These are phyloP conservation scores for Plasmopara muralis DNA, from an alignment of 352 stramenopile species.

Conservation along the genomic window DNA sequence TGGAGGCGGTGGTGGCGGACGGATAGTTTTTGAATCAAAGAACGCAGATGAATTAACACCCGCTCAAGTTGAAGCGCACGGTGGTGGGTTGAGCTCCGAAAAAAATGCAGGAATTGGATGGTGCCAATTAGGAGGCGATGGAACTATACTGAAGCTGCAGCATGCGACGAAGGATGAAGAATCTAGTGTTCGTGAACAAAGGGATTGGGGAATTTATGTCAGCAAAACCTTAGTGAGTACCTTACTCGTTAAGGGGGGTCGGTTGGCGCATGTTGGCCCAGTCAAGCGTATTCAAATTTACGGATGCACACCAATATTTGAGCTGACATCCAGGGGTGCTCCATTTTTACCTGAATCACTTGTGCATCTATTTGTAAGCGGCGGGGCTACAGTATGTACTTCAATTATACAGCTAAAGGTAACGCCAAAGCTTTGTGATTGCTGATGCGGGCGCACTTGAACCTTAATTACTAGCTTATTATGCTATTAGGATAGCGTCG, in stretches of 20 bases:
- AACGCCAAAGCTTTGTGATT: conserved; percentile 1
- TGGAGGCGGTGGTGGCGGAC: conserved; percentile 44
- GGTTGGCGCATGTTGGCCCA: conserved; percentile 41
- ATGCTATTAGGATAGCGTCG: conserved; percentile 26
- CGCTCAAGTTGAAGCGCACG: conserved; percentile 40
- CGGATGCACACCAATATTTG: conserved; percentile 69
- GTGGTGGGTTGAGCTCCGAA: conserved; percentile 31
- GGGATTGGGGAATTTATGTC: conserved; percentile 1
- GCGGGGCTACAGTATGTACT: conserved; percentile 52
- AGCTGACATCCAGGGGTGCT: conserved; percentile 35
- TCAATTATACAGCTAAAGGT: conserved; percentile 54
- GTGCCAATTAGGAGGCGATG: conserved; percentile 75
- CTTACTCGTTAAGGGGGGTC: conserved; percentile 52
- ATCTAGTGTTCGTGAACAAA: conserved; percentile 6
- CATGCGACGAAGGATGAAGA: conserved; percentile 19
- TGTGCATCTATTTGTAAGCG: conserved; percentile 59
- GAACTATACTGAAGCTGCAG: conserved; percentile 62
- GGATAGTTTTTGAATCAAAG: conserved; percentile 45
- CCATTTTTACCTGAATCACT: conserved; percentile 52
- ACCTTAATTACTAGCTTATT: conserved; percentile 2
- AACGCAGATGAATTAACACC: conserved; percentile 34
- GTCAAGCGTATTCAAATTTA: conserved; percentile 66
- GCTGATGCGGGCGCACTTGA: not conserved
- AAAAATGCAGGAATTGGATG: conserved; percentile 39
- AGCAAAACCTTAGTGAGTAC: conserved; percentile 25